Evolutionary conservation across 208 protist genomes (phyloP).

Genomic region (Porcisia hertigi): DNA sequence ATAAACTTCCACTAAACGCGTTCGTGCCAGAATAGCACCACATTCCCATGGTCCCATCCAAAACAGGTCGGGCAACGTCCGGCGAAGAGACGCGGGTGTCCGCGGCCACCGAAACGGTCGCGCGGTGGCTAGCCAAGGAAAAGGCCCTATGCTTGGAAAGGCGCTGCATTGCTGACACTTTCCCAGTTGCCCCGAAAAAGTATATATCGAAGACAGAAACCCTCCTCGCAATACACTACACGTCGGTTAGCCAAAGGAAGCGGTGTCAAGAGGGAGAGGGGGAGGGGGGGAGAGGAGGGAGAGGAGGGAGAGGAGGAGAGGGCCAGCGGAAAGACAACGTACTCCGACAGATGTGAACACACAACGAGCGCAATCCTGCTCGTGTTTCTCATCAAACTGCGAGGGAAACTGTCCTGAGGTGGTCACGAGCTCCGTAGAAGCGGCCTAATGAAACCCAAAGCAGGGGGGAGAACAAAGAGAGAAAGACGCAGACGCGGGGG

Average conservation of each 20-base stretch:
- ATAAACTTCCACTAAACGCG: not conserved
- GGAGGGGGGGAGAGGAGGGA: too few relatives aligned
- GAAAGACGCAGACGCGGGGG: not conserved
- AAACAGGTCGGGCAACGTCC: not conserved
- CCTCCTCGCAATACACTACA: not conserved
- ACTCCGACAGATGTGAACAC: not conserved
- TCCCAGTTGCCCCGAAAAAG: not conserved
- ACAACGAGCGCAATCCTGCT: not conserved
- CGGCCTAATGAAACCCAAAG: not conserved
- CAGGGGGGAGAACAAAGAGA: not conserved
- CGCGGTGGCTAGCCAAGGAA: not conserved
- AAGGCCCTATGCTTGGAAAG: not conserved
- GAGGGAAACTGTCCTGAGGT: not conserved
- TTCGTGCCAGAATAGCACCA: not conserved
- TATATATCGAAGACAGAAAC: not conserved
- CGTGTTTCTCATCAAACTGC: not conserved
- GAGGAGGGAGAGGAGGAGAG: not conserved
- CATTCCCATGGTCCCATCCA: not conserved
- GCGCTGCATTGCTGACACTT: not conserved
- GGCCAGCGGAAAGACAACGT: not conserved
- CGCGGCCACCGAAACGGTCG: not conserved
- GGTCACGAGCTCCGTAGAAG: not conserved
- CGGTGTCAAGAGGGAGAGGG: too few relatives aligned
- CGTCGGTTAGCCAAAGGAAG: not conserved
- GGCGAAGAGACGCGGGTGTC: not conserved